Base-by-base conservation (phyloP, 2,329 filamentous ascomycete species). In the Thelonectria blattea region DNA sequence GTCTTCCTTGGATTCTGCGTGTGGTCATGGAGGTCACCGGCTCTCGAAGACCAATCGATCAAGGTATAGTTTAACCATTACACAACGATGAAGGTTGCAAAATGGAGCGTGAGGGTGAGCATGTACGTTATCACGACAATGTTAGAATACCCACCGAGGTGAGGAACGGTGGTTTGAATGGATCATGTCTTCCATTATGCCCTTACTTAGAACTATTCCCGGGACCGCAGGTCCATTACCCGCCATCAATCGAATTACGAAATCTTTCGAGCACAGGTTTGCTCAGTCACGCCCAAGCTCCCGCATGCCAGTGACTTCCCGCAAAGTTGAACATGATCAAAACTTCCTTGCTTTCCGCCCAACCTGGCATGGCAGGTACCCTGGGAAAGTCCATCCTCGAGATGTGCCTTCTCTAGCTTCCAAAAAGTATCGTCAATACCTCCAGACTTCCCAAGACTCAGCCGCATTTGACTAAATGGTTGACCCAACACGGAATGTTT, bases 231-330 rank as follows among this genome's bases (percentile, higher is more conserved):
- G 34, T n/a, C 18, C 9, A 20, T 20, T 37, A 47, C 18, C 32
- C 20, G 2, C 17, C 22, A 18, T 37, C 27, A 10, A 47, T n/a
- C 32, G 48, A n/a, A 20, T 52, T 20, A 18, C 51, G 48, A 11
- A 68, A 66, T 65, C 67, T 51, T 67, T 66, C 4, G 67, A 56
- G 0, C 27, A 68, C 30, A 0, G 66, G 57, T 11, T 64, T 60
- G 24, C 62, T 68, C 30, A 65, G 59, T 32, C 58, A 55, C 27
- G 60, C 58, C 10, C 64, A 45, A 8, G 66, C 65, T 14, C 66
- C 66, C 43, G 63, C 48, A 4, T 64, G 64, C 10, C 60, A 63
- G 46, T 69, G 67, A 56, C 55, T 60, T 1, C 61, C 65, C 2
- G 60, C 60, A 14, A 51, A 43, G 12, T 67, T 63, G 7, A 47